Evolutionary conservation across 306 rosid species (phyloP), one percentile per base, ranked within the genome.

Genomic region (Rubus idaeus): DNA sequence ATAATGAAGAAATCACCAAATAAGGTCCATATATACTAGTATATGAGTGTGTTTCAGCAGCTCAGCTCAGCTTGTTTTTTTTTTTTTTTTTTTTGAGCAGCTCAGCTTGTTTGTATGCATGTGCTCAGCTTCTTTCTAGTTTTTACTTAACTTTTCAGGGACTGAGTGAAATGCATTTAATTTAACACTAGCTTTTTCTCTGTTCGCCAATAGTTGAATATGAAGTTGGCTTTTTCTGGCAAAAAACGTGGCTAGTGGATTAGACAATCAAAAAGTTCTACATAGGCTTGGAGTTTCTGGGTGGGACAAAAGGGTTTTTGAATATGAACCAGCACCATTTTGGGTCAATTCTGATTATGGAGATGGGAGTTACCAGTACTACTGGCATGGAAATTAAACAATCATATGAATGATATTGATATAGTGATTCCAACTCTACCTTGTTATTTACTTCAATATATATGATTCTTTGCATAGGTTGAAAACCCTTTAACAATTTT

Each of bases 361-460:
- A 70, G 74, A 70, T 49, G 14, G 44, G 44, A 70, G 23, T 26
- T 70, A 46, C 42, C 74, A 70, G 41, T 50, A 17, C 45, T 70
- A 21, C 17, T 40, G 5, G 58, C 10, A 10, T 71, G 75, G 26
- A 26, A 37, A 65, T 61, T 17, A 23, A 13, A 6, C 77, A 44
- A 74, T 58, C 68, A n/a, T 40, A 40, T 13, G n/a, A 42, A 44
- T 58, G 53, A 18, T 42, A 73, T 21, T 23, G 55, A 50, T 35
- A 62, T 8, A 62, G 44, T 35, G 68, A 14, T 63, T 63, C 12
- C 21, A 64, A 39, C 65, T 39, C 63, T 10, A 35, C 49, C 76
- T 37, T 53, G 47, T 18, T 18, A 65, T 40, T 5, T 53, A 21
- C 41, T 56, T 17, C 53, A 37, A 14, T 63, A 10, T 16, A 18